A percentile compares a stretch with the other conserved stretches of the same genome.
Conservation (phyloP, 2,329 filamentous ascomycete genomes). For the Lachnellula suecica region DNA sequence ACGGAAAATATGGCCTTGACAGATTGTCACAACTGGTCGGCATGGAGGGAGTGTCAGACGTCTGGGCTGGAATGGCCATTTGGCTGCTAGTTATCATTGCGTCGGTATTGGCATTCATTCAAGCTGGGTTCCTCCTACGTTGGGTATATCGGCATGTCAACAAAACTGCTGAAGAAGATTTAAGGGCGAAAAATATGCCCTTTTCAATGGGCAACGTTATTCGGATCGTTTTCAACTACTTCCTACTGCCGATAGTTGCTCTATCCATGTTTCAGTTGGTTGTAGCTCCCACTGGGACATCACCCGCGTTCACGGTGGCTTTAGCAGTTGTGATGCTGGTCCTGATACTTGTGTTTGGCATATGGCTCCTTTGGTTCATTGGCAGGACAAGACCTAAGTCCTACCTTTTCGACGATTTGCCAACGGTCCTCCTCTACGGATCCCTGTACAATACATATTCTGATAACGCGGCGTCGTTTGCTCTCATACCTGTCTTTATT, state of each 20-base stretch:
- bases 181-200: conserved; percentile 87
- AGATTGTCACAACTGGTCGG: conserved; percentile 79
- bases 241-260: conserved; percentile 82
- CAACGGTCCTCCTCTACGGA: conserved; percentile 85
- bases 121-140: conserved; percentile 73
- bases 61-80: conserved; percentile 93
- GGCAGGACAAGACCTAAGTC: conserved; percentile 78
- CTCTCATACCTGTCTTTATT: conserved; percentile 80
- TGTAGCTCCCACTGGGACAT: conserved; percentile 63
- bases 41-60: conserved; percentile 71
- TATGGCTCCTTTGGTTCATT: conserved; percentile 80
- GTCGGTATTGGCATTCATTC: conserved; percentile 65
- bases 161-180: conserved; percentile 77
- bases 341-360: conserved; percentile 69
- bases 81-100: conserved; percentile 81
- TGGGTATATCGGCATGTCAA: conserved; percentile 74
- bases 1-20: conserved; percentile 77
- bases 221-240: conserved; percentile 88
- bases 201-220: conserved; percentile 80
- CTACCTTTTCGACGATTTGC: conserved; percentile 88
- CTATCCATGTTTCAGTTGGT: conserved; percentile 91
- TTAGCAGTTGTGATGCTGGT: conserved; percentile 75
- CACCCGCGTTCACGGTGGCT: conserved; percentile 69
- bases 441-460: conserved; percentile 97
- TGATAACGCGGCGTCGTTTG: conserved; percentile 88